A percentile compares a stretch with the other conserved stretches of the same genome.
These are phyloP conservation scores for Suillus subluteus DNA, from an alignment of 768 basidiomycete species.

Conservation along the genomic window DNA sequence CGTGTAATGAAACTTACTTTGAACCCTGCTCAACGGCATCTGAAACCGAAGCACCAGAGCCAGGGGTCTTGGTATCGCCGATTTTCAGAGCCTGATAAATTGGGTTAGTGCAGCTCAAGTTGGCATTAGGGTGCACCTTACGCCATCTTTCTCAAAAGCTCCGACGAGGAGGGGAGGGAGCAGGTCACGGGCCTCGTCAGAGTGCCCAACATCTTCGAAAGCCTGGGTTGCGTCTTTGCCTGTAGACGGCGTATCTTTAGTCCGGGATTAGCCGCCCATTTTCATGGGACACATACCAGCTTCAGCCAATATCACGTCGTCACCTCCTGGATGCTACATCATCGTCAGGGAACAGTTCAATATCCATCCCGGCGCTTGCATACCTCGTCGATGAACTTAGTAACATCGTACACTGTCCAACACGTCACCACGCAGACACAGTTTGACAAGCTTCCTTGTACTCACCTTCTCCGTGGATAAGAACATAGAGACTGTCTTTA, in stretches of 20 bases:
- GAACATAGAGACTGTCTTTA: conserved; percentile 79
- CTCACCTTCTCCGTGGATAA: conserved; percentile 84
- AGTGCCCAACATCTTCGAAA: conserved; percentile 99
- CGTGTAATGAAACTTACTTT: conserved; percentile 48
- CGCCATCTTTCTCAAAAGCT: conserved; percentile 73
- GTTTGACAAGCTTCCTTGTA: conserved; percentile 1
- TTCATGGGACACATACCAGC: conserved; percentile 61
- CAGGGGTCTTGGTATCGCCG: conserved; percentile 52
- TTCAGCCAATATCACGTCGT: conserved; percentile 96
- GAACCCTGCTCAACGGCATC: conserved; percentile 67
- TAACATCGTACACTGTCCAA: conserved; percentile 82
- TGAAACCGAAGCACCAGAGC: conserved; percentile 44
- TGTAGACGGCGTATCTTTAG: conserved; percentile 35
- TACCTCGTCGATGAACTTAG: conserved; percentile 95
- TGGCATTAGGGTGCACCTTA: conserved; percentile 40
- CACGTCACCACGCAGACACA: conserved; percentile 2
- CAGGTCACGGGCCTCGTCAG: conserved; percentile 92
- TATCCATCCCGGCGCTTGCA: conserved; percentile 13
- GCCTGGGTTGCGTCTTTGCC: conserved; percentile 97
- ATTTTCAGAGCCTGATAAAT: conserved; percentile 50
- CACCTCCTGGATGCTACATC: conserved; percentile 90
- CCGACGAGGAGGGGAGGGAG: conserved; percentile 81
- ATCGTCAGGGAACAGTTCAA: neutral
- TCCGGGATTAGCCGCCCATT: neutral
- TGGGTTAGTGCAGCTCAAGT: conserved; percentile 11